Conservation (phyloP, 108 stramenopile genomes). For the Cyclotella cryptica region DNA sequence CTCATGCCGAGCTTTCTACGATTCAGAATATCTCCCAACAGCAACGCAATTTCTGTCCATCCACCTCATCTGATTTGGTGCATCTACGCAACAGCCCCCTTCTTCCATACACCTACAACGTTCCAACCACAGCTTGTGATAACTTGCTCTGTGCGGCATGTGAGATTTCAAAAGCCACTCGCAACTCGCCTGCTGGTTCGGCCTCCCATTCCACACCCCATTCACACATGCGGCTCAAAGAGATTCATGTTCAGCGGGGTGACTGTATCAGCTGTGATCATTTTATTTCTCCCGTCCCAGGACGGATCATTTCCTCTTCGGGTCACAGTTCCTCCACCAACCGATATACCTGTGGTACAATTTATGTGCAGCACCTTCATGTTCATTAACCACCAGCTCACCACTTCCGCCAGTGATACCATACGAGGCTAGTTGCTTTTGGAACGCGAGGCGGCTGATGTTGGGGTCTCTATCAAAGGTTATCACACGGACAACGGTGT, state of each 20-base stretch:
- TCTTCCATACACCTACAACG: no score
- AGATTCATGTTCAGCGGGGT: slow-evolving; percentile 11
- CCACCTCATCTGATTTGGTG: no score
- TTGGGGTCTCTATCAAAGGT: background rate
- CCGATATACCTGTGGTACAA: slow-evolving; percentile 42
- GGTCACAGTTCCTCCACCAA: background rate
- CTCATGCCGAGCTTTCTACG: background rate
- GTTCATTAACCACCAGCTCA: slow-evolving; percentile 31
- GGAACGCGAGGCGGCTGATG: background rate
- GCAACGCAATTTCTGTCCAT: background rate
- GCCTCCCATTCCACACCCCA: no score
- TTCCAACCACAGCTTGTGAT: no score
- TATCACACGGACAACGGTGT: slow-evolving; percentile 26
- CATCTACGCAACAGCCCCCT: no score
- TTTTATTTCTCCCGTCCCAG: slow-evolving; percentile 26
- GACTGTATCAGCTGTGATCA: slow-evolving; percentile 51
- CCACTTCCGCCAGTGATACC: slow-evolving; percentile 17
- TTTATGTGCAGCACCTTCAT: slow-evolving; percentile 38
- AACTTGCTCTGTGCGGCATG: no score
- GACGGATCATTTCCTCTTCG: slow-evolving; percentile 30
- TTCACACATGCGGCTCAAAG: no score
- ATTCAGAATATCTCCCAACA: background rate
- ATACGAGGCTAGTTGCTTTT: background rate
- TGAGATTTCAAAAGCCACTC: no score
- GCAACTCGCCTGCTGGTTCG: no score